Conservation (phyloP, 495 filamentous ascomycete genomes). For the Lindgomyces ingoldianus region DNA sequence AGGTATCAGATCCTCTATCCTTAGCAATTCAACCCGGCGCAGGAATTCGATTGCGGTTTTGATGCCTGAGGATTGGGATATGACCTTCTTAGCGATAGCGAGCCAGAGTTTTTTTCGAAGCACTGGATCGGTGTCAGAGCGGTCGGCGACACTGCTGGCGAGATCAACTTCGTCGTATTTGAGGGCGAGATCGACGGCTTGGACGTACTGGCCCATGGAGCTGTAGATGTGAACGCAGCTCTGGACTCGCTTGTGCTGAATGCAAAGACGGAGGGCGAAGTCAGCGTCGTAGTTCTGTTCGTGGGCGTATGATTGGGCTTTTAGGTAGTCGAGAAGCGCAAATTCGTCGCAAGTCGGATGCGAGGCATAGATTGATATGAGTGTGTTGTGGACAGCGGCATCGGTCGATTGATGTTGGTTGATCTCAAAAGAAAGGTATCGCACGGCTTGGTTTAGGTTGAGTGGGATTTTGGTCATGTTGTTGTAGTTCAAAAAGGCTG, state of each 20-base stretch:
- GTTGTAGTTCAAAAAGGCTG: constrained; percentile 91
- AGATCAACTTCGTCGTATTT: constrained; percentile 87
- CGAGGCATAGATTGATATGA: constrained; percentile 94
- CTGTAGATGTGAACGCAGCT: constrained; percentile 96
- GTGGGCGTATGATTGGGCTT: constrained; percentile 62
- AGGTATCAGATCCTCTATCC: constrained; percentile 94
- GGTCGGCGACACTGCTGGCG: constrained; percentile 85
- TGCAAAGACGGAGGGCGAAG: constrained; percentile 93
- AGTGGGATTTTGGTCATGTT: constrained; percentile 64
- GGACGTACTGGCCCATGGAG: constrained; percentile 86
- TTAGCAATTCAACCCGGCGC: constrained; percentile 82
- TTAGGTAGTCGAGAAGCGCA: constrained; percentile 82
- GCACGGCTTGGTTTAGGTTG: constrained; percentile 83
- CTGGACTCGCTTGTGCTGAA: constrained; percentile 86
- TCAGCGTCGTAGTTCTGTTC: constrained; percentile 87
- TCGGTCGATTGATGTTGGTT: constrained; percentile 80
- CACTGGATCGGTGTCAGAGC: constrained; percentile 71
- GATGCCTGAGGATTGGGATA: constrained; percentile 79
- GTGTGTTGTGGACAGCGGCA: constrained; percentile 93
- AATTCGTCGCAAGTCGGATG: constrained; percentile 78
- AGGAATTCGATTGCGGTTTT: constrained; percentile 95
- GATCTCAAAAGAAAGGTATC: constrained; percentile 91
- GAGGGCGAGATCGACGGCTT: constrained; percentile 88
- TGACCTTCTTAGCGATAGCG: constrained; percentile 88
- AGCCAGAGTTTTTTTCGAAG: constrained; percentile 95